A percentile compares a stretch with the other conserved stretches of the same genome.
These are phyloP conservation scores for Ogataea trehalophila DNA, from an alignment of 805 yeast genomes.

Conservation along the genomic window DNA sequence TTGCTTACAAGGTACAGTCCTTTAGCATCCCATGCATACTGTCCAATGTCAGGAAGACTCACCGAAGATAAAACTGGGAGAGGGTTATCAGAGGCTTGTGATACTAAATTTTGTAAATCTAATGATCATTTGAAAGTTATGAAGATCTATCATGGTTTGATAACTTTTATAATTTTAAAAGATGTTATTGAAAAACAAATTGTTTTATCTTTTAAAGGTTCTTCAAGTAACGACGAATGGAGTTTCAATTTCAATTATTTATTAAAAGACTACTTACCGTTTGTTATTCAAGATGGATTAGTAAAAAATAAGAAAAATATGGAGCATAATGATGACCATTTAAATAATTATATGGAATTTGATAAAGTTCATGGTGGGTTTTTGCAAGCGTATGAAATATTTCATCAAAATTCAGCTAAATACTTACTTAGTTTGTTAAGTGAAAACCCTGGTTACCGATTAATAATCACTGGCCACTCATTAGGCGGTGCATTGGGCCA, in stretches of 20 bases:
- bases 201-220: slow-evolving; percentile 8
- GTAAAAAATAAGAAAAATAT: neutral
- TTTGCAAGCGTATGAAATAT: slow-evolving; percentile 3
- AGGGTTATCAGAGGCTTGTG: slow-evolving; percentile 1
- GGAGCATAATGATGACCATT: neutral
- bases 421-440: neutral
- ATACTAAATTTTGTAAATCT: slow-evolving; percentile 5
- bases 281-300: neutral
- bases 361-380: slow-evolving; percentile 7
- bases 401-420: slow-evolving; percentile 1
- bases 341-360: no score
- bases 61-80: neutral
- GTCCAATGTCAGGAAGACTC: slow-evolving; percentile 1
- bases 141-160: neutral
- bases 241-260: slow-evolving; percentile 3
- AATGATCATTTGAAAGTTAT: neutral
- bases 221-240: slow-evolving; percentile 7
- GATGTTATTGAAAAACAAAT: slow-evolving; percentile 1
- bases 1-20: neutral
- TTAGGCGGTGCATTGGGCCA: slow-evolving; percentile 61
- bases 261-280: slow-evolving; percentile 3
- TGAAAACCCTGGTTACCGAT: slow-evolving; percentile 40
- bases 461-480: slow-evolving; percentile 68
- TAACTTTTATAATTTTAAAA: slow-evolving; percentile 1
- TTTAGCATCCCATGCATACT: slow-evolving; percentile 2